Percentiles rank a stretch among this genome's conserved stretches.
Evolutionary conservation across 208 protist species (phyloP).

Genomic region (Kentomonas sorsogonicus): DNA sequence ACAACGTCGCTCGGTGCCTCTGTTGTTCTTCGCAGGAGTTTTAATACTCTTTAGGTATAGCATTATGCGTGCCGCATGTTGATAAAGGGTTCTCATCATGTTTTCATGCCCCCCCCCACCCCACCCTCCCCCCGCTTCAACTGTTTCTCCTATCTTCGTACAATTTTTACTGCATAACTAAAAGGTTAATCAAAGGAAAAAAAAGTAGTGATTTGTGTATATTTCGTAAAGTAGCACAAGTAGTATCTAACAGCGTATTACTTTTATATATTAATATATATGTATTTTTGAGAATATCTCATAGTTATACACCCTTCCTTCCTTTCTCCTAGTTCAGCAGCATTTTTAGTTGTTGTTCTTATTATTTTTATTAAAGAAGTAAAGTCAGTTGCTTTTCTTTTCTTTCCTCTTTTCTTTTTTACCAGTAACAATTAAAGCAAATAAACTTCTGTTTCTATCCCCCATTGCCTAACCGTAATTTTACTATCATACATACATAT

Average conservation of each 20-base stretch:
- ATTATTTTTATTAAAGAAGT: background rate
- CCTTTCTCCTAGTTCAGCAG: background rate
- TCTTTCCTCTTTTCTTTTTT: slow-evolving; percentile 17
- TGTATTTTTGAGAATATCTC: slow-evolving; percentile 13
- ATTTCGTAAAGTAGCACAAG: slow-evolving; percentile 8
- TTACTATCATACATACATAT: too few relatives aligned
- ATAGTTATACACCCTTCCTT: slow-evolving; percentile 1
- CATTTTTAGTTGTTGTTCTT: slow-evolving; percentile 9
- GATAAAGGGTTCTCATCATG: background rate
- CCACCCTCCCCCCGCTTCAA: background rate
- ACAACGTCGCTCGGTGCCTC: background rate
- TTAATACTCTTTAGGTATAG: background rate
- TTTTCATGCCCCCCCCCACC: background rate
- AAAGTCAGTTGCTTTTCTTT: background rate
- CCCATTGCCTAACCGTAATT: too few relatives aligned
- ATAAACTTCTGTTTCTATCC: too few relatives aligned
- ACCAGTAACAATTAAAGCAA: slow-evolving; percentile 6
- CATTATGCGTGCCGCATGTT: background rate
- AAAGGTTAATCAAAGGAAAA: background rate
- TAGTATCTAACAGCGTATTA: background rate
- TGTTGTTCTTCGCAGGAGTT: slow-evolving; percentile 4
- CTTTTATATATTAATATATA: slow-evolving; percentile 17
- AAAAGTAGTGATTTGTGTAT: background rate
- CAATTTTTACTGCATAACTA: slow-evolving; percentile 5
- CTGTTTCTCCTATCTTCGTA: background rate